Evolutionary conservation across 345 rosid genomes (phyloP).

Genomic region (Lepidium sativum): DNA sequence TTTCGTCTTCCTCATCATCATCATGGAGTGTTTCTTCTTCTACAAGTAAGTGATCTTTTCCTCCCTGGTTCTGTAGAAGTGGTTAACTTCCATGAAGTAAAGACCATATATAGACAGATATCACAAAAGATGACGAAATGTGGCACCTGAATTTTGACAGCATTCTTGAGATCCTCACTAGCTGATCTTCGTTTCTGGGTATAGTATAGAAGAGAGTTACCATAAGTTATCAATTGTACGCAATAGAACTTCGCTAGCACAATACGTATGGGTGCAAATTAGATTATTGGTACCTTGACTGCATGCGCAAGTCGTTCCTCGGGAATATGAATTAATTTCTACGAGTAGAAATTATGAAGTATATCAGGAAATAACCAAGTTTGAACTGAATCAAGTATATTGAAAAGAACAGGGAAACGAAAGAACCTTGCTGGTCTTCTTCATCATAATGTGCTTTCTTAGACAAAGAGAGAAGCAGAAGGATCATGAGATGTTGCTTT

Average conservation of each 20-base stretch:
- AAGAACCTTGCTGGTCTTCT: constrained; percentile 7
- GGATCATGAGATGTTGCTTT: not conserved
- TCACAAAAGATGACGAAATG: not conserved
- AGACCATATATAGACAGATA: not conserved
- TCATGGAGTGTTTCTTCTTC: constrained; percentile 10
- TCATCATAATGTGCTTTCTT: not conserved
- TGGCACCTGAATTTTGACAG: not conserved
- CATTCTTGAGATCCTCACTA: not conserved
- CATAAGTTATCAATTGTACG: not conserved
- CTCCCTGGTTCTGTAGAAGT: constrained; percentile 9
- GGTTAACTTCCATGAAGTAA: not conserved
- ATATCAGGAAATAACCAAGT: not conserved
- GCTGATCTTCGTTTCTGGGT: constrained; percentile 16
- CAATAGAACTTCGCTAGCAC: not conserved
- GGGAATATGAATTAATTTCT: not conserved
- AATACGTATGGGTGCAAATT: not conserved
- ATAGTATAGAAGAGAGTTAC: not conserved
- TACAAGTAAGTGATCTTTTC: not conserved
- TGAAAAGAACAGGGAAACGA: not conserved
- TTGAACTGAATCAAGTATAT: not conserved
- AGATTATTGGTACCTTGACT: constrained; percentile 3
- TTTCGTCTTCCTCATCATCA: constrained; percentile 5
- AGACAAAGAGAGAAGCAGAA: not conserved
- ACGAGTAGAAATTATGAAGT: not conserved
- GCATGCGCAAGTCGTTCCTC: constrained; percentile 6